Conservation (phyloP, 2,329 filamentous ascomycete genomes). For the Stromatinia cepivora region DNA sequence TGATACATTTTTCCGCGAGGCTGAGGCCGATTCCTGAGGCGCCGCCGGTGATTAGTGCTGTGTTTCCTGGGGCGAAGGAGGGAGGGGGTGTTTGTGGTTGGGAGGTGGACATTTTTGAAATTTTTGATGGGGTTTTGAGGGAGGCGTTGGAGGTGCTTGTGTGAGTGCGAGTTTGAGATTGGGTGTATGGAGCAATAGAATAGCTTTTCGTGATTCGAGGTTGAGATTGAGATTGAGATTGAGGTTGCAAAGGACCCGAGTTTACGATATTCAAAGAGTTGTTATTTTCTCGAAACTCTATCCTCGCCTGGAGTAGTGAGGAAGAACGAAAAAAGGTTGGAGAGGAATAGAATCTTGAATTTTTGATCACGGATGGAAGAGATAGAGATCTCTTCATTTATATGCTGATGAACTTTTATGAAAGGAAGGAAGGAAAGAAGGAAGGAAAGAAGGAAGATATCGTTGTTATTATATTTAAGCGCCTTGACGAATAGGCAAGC, state of each 20-base stretch:
- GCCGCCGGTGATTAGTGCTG: conserved; percentile 77
- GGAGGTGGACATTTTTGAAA: conserved; percentile 33
- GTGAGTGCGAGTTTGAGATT: background rate
- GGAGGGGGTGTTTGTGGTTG: conserved; percentile 21
- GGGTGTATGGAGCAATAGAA: conserved; percentile 41
- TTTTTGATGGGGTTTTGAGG: conserved; percentile 39
- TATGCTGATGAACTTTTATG: background rate
- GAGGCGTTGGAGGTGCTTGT: background rate
- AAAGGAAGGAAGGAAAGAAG: background rate
- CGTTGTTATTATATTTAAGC: conserved; percentile 2
- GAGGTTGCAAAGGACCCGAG: background rate
- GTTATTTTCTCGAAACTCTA: background rate
- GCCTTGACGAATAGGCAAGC: background rate
- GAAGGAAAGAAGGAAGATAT: background rate
- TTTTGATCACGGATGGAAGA: background rate
- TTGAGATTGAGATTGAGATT: conserved; percentile 40
- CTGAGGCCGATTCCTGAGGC: conserved; percentile 77
- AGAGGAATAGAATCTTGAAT: background rate
- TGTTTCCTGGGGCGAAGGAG: conserved; percentile 55
- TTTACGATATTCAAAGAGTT: background rate
- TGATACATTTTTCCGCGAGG: conserved; percentile 66
- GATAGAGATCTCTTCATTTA: conserved; percentile 12
- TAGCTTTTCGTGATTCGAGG: conserved; percentile 30
- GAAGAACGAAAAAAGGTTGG: background rate
- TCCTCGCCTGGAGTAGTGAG: background rate